phyloP scores from a whole-genome alignment of 2,329 filamentous ascomycete species.

The Emergomyces orientalis region DNA sequence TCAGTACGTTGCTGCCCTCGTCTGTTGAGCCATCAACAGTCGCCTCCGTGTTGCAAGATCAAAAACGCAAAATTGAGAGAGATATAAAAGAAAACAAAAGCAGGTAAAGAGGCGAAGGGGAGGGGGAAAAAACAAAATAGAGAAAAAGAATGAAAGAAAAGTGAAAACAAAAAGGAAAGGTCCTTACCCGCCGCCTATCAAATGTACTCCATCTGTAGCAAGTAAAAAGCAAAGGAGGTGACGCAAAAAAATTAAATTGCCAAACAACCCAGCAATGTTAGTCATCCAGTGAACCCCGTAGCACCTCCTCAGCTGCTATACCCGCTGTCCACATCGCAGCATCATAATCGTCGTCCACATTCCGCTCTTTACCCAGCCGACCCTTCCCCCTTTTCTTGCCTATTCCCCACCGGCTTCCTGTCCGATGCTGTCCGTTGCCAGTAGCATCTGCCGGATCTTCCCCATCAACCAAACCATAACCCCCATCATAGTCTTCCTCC shows the following conservation, averaged over 20 bases:
- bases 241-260: too few species aligned
- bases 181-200: too few species aligned
- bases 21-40: not conserved
- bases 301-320: slow-evolving; percentile 15
- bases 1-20: not conserved
- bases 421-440: not conserved
- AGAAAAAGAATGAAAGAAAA: not conserved
- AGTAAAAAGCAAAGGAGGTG: not conserved
- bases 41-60: not conserved
- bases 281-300: slow-evolving; percentile 12
- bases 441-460: slow-evolving; percentile 2
- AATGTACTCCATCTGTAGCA: not conserved
- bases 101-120: too few species aligned
- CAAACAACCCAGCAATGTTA: not conserved
- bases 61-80: too few species aligned
- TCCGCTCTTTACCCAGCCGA: not conserved
- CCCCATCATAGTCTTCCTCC: slow-evolving; percentile 11
- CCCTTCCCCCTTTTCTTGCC: not conserved
- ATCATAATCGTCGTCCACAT: slow-evolving; percentile 13
- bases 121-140: not conserved
- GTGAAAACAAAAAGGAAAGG: not conserved
- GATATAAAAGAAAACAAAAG: too few species aligned
- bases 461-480: slow-evolving; percentile 9
- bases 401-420: not conserved
- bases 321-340: slow-evolving; percentile 16